These are phyloP conservation scores for Orbilia blumenaviensis DNA, from an alignment of 2,329 filamentous ascomycete species.

Conservation along the genomic window DNA sequence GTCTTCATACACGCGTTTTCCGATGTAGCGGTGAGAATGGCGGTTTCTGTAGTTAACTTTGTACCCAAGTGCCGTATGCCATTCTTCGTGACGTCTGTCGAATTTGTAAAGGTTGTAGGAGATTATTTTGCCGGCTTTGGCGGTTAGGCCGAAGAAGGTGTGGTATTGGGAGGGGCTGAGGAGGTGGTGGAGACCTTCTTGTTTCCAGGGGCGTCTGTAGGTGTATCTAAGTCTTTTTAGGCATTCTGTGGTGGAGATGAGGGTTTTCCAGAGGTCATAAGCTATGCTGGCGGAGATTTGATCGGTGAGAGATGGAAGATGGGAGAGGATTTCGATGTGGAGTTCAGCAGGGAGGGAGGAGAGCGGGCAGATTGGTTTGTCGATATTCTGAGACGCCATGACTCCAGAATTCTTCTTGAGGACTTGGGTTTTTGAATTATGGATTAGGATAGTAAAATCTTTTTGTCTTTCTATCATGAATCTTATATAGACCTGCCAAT, in stretches of 20 bases:
- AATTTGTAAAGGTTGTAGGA: constrained; percentile 10
- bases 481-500: too few species aligned
- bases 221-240: neutral
- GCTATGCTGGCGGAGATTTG: constrained; percentile 16
- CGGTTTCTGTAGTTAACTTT: neutral
- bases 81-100: neutral
- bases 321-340: constrained; percentile 35
- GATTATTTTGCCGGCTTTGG: neutral
- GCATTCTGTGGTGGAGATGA: neutral
- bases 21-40: neutral
- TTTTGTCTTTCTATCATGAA: too few species aligned
- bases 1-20: neutral
- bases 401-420: neutral
- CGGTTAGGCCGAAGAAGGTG: constrained; percentile 16
- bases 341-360: constrained; percentile 18
- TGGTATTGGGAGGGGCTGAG: constrained; percentile 1
- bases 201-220: neutral
- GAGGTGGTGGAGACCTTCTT: neutral
- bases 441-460: too few species aligned
- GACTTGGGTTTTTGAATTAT: too few species aligned
- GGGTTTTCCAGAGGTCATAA: neutral
- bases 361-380: neutral
- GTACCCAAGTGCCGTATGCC: neutral
- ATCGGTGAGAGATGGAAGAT: constrained; percentile 15
- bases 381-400: neutral